Base-by-base conservation (phyloP, 1,284 basidiomycete species). In the Schizophyllum commune region DNA sequence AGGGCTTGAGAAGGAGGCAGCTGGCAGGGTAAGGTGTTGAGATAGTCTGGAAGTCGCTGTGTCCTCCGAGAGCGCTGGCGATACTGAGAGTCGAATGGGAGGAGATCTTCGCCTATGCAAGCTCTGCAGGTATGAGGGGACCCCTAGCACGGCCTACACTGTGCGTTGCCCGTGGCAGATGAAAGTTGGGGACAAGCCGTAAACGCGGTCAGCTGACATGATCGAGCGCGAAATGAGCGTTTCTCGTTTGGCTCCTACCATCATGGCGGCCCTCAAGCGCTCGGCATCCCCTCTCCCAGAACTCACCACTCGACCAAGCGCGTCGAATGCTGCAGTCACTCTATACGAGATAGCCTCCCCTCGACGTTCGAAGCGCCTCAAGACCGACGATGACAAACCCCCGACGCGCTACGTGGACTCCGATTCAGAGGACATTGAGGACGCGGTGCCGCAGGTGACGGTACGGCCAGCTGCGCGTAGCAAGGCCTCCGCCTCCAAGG, bases 201-300 rank as follows among this genome's bases (percentile, higher is more conserved):
- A 5, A 27, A 27, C 27, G 27, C 27, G 27, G 27, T 27, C 27
- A 27, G 27, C 27, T 27, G 27, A 27, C 27, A 5, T 27, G 58
- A 55, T n/a, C 22, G 27, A n/a, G 13, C 47, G 52, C 60, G 60
- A 47, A 27, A 39, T 57, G 54, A 64, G 62, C 62, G 64, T 65
- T 52, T 39, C 56, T 65, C 65, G 65, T 66, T 64, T 32, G 56
- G 65, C 71, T 71, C 71, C 5, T 27, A 27, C 27, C 27, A 27
- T 27, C 27, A 27, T 27, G 27, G 27, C 17, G 39, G 39, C 39
- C 17, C 39, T 47, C 39, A 47, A 47, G 39, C 39, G 39, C 39
- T 47, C 39, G 2, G 39, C 39, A 3, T 47, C 39, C 17, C 39
- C 39, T 47, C 39, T 47, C 2, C 39, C 39, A 47, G 39, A 47